phyloP scores from a whole-genome alignment of 225 moss, liverwort and hornwort genomes.

The Straminergon stramineum region DNA sequence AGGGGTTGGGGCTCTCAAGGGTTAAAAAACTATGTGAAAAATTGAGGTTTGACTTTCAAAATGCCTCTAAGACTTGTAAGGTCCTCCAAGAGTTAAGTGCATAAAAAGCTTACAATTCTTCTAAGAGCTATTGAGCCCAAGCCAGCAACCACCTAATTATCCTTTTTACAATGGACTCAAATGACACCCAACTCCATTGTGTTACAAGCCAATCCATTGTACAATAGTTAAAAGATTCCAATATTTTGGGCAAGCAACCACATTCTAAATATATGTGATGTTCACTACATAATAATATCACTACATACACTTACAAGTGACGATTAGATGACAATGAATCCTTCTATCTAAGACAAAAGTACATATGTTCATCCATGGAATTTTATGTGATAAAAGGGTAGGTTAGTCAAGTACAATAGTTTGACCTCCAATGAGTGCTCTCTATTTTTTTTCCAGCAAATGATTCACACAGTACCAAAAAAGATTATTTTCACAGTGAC shows the following conservation, averaged over 20 bases:
- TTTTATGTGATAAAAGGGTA: too few relatives aligned
- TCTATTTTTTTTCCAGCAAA: too few relatives aligned
- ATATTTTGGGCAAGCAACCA: fast-evolving
- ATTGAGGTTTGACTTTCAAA: neutral
- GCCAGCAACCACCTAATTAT: fast-evolving
- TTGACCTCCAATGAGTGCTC: too few relatives aligned
- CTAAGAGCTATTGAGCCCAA: neutral
- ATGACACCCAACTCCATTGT: neutral
- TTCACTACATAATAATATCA: neutral
- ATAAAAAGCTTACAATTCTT: neutral
- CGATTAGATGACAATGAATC: too few relatives aligned
- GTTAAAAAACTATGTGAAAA: neutral
- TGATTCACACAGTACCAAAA: too few relatives aligned
- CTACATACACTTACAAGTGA: too few relatives aligned
- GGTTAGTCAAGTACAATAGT: too few relatives aligned
- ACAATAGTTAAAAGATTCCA: neutral
- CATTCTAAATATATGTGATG: neutral
- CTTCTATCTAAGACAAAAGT: too few relatives aligned
- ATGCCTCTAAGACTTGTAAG: neutral
- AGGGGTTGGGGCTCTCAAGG: too few relatives aligned
- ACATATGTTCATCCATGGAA: too few relatives aligned
- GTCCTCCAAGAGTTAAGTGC: neutral
- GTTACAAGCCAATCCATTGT: neutral
- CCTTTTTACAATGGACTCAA: neutral
- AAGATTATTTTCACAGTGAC: too few relatives aligned